A percentile compares a stretch with the other conserved stretches of the same genome.
These are phyloP conservation scores for Komagataella populi DNA, from an alignment of 805 yeast genomes.

Conservation along the genomic window DNA sequence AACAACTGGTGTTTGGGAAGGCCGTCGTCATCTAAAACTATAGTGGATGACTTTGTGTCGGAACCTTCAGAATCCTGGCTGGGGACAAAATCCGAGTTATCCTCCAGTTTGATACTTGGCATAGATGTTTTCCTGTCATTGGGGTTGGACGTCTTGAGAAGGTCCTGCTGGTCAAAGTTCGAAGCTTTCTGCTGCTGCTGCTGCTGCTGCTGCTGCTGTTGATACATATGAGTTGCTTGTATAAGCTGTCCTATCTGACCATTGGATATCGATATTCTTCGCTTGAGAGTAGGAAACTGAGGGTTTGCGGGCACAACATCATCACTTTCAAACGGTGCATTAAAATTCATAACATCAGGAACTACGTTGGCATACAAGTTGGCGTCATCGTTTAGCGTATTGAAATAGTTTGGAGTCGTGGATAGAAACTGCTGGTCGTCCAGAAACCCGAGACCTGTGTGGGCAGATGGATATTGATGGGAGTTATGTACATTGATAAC, in stretches of 20 bases:
- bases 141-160: constrained; percentile 4
- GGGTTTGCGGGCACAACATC: not conserved
- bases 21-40: constrained; percentile 16
- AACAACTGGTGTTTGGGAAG: constrained; percentile 35
- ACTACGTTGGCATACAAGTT: not conserved
- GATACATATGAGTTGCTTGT: constrained; percentile 17
- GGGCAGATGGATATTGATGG: not conserved
- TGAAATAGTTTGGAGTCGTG: not conserved
- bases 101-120: constrained; percentile 4
- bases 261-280: constrained; percentile 71
- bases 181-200: constrained; percentile 4
- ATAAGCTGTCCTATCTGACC: constrained; percentile 76
- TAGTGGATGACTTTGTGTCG: constrained; percentile 6
- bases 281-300: constrained; percentile 18
- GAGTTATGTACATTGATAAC: not conserved
- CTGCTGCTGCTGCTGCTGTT: constrained; percentile 3
- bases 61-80: not conserved
- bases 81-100: not conserved
- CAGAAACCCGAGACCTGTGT: not conserved
- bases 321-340: not conserved
- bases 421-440: not conserved
- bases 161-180: not conserved
- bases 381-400: not conserved
- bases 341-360: not conserved
- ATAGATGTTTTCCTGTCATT: constrained; percentile 4